Evolutionary conservation across 139 green algal species (phyloP), one percentile per base, ranked within the genome.

Genomic region (Chlorella sp.): DNA sequence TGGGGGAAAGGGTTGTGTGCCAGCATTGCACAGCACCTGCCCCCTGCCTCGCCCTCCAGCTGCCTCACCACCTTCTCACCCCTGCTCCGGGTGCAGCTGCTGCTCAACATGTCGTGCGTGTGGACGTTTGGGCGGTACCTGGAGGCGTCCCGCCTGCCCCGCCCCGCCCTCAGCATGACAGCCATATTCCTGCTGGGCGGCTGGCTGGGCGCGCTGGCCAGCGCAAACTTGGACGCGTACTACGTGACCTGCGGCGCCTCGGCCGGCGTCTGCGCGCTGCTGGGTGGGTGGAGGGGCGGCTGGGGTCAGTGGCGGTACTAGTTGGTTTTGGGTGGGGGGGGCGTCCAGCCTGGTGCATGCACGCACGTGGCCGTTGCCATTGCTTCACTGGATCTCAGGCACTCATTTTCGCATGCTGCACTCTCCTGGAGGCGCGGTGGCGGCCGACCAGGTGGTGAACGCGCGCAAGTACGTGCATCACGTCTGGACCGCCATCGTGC

Each of bases 41-140:
- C 56, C 22, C 56, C 8, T 75, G 68, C 40, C 43, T 8, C 32
- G 11, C 73, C 44, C 30, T 28, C 0, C n/a, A n/a, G n/a, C n/a
- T 78, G 44, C 44, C 44, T 60, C 72, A 8, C n/a, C n/a, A n/a
- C n/a, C n/a, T n/a, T n/a, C n/a, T n/a, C n/a, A n/a, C n/a, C n/a
- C 32, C 30, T 72, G 58, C 58, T 34, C 32, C 16, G 64, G 9
- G n/a, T n/a, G 16, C 76, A 68, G 43, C 67, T 64, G 54, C 54
- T 88, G 70, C 44, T 75, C 67, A 87, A 83, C 74, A 64, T 91
- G 36, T 74, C 68, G 9, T 58, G 41, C 65, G 34, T 94, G 1
- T 94, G 91, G 91, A 89, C 81, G 0, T 91, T 91, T 87, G 91
- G 88, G 2, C 64, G 68, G 41, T 90, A 90, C 74, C 56, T 88